Evolutionary conservation across 345 rosid species (phyloP).

Genomic region (Cardamine chenopodiifolia): DNA sequence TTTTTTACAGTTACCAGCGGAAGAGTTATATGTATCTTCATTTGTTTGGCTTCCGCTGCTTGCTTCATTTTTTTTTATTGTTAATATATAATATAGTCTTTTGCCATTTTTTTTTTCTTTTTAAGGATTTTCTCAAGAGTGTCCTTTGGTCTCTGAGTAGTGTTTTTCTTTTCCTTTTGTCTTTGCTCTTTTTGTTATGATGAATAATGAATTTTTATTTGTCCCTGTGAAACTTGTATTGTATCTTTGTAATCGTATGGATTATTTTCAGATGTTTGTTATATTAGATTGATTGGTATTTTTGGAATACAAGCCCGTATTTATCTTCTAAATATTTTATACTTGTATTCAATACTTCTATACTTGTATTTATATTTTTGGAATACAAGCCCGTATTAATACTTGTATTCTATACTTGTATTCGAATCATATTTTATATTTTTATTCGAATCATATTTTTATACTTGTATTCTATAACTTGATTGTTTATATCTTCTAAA

Average conservation of each 20-base stretch:
- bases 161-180: background rate
- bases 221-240: slow-evolving; percentile 28
- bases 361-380: too few species aligned
- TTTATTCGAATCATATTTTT: background rate
- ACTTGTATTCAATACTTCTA: background rate
- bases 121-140: slow-evolving; percentile 2
- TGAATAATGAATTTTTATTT: slow-evolving; percentile 31
- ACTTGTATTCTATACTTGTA: too few species aligned
- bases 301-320: background rate
- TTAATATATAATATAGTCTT: slow-evolving; percentile 34
- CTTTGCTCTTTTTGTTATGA: slow-evolving; percentile 18
- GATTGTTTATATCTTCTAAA: background rate
- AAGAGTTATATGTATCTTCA: slow-evolving; percentile 33
- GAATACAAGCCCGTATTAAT: too few species aligned
- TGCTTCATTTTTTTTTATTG: slow-evolving; percentile 39
- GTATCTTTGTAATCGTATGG: slow-evolving; percentile 29
- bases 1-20: slow-evolving; percentile 15
- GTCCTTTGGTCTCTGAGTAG: slow-evolving; percentile 27
- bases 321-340: background rate
- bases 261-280: slow-evolving; percentile 10
- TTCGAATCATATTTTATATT: too few species aligned
- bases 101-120: background rate
- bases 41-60: slow-evolving; percentile 31
- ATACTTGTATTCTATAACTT: too few species aligned
- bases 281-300: slow-evolving; percentile 12